Evolutionary conservation across 257 asterid species (phyloP), one percentile per base, ranked within the genome.

Genomic region (Primulina eburnea): DNA sequence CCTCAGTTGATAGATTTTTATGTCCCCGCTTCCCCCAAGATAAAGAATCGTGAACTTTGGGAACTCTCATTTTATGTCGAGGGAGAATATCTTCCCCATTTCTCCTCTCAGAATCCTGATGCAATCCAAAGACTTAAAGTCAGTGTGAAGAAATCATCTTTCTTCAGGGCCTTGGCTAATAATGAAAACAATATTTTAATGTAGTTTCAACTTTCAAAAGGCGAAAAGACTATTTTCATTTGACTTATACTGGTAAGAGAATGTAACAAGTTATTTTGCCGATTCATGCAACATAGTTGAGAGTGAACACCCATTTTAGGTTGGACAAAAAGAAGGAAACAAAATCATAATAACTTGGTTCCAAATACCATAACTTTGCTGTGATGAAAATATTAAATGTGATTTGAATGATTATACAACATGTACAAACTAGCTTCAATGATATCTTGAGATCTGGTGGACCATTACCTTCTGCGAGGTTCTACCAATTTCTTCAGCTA

Each of bases 1-100:
- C 96, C 73, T 83, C 85, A 67, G 79, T 73, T 35, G 97, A 78
- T 76, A 82, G 56, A 17, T 79, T 88, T 62, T 81, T 79, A 52
- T 67, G 75, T 74, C 80, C 78, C 10, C 74, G 87, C 79, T 85
- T 90, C 60, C 96, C 88, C 97, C 99, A 90, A 52, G 95, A 82
- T 64, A 93, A 78, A 53, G 94, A 89, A 76, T 90, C 89, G 28
- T 78, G 86, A 77, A 81, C 84, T 73, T 76, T 90, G 52, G 99
- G 99, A 61, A 90, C 72, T 80, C 85, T 87, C 99, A 93, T 93
- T 76, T 81, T 87, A 58, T 78, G 83, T 20, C 77, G 76, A 65
- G 75, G 74, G 32, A 65, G 43, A 6, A 65, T 73, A 65, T 79
- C 92, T 85, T 78, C 77, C 53, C 37, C 24, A 75, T 76, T 77